A percentile compares a stretch with the other conserved stretches of the same genome.
phyloP scores from a whole-genome alignment of 1,284 basidiomycete species.

The Exobasidium cylindrosporum region DNA sequence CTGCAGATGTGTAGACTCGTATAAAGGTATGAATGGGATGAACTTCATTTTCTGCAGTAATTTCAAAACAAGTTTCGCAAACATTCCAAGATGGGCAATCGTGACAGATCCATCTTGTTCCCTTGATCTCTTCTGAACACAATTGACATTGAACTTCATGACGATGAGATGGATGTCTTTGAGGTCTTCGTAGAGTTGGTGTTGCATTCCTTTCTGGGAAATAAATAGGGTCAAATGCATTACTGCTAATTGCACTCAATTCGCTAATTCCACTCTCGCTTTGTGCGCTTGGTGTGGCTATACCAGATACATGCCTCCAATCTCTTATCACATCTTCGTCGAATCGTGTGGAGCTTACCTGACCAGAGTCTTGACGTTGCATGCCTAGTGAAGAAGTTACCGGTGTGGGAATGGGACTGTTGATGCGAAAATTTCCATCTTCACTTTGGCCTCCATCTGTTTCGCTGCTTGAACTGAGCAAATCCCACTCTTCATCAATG shows the following conservation, averaged over 20 bases:
- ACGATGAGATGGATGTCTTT: not conserved
- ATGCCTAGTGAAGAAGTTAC: not conserved
- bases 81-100: slow-evolving; percentile 4
- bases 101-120: not conserved
- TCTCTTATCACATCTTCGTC: not conserved
- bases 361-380: not conserved
- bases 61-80: not conserved
- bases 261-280: not conserved
- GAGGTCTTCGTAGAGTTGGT: not conserved
- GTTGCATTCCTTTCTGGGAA: not conserved
- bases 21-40: slow-evolving; percentile 4
- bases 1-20: not conserved
- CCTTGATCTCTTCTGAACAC: slow-evolving; percentile 2
- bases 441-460: not conserved
- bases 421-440: no score
- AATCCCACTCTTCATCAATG: not conserved
- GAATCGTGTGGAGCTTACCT: not conserved
- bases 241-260: not conserved
- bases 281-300: not conserved
- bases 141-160: not conserved
- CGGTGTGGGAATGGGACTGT: not conserved
- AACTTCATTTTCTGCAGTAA: slow-evolving; percentile 1
- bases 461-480: not conserved
- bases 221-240: not conserved
- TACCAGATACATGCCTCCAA: not conserved